Percentiles rank a stretch among this genome's conserved stretches.
Evolutionary conservation across 371 early-diverging fungal genomes (phyloP).

Genomic region (Rhizopus stolonifer): DNA sequence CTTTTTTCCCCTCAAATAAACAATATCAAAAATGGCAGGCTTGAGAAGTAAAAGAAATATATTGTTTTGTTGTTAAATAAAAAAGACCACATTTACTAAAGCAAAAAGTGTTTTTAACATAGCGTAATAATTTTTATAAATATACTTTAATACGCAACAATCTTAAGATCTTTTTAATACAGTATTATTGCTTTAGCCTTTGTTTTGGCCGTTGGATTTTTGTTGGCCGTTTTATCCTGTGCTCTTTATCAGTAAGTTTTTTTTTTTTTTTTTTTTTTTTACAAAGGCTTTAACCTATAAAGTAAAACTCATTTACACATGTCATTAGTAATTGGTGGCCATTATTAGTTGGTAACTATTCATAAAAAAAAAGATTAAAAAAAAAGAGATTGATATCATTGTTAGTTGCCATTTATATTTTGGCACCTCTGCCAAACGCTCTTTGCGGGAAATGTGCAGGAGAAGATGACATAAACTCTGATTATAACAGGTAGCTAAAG

Average conservation of each 20-base stretch:
- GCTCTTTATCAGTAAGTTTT: slow-evolving; percentile 77
- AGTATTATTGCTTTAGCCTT: slow-evolving; percentile 83
- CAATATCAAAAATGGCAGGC: slow-evolving; percentile 15
- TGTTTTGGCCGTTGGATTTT: slow-evolving; percentile 84
- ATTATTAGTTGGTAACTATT: slow-evolving; percentile 68
- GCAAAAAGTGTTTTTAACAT: too few relatives aligned
- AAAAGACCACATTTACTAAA: too few relatives aligned
- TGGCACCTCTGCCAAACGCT: slow-evolving; percentile 91
- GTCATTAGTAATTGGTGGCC: slow-evolving; percentile 88
- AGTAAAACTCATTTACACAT: slow-evolving; percentile 1
- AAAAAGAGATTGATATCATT: neutral
- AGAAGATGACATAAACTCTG: slow-evolving; percentile 74
- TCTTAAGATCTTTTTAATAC: neutral
- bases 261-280: slow-evolving; percentile 1
- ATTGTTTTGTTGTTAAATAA: neutral
- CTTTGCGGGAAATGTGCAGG: slow-evolving; percentile 76
- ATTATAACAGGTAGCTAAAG: slow-evolving; percentile 59
- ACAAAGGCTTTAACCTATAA: too few relatives aligned
- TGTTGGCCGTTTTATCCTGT: slow-evolving; percentile 89
- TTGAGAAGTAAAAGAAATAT: slow-evolving; percentile 18
- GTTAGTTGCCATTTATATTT: slow-evolving; percentile 75
- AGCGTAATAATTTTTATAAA: too few relatives aligned
- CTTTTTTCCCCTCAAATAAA: neutral
- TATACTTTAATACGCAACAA: too few relatives aligned
- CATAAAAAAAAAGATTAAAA: neutral